A percentile compares a stretch with the other conserved stretches of the same genome.
phyloP scores from a whole-genome alignment of 805 yeast species.

The Candida oleophila region DNA sequence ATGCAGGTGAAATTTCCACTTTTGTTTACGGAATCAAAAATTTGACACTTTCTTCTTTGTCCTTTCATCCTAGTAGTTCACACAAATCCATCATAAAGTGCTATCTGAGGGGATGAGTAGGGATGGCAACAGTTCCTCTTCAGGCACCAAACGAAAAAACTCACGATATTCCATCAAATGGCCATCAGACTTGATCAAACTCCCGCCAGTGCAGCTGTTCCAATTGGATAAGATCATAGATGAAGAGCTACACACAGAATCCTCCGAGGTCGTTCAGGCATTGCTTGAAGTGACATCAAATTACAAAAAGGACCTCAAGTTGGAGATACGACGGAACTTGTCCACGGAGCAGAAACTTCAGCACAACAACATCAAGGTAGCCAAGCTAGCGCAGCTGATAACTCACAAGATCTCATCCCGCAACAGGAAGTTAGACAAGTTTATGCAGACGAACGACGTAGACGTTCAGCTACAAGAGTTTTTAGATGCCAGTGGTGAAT shows the following conservation, averaged over 20 bases:
- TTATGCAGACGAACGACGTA: neutral
- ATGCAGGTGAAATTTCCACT: too few relatives aligned
- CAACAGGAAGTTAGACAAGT: constrained; percentile 11
- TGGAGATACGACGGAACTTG: constrained; percentile 31
- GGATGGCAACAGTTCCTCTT: neutral
- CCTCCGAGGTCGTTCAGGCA: constrained; percentile 27
- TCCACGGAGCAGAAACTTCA: constrained; percentile 41
- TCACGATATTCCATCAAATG: constrained; percentile 2
- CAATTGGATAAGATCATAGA: constrained; percentile 28
- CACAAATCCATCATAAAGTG: too few relatives aligned
- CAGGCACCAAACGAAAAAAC: neutral
- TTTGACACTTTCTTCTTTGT: neutral
- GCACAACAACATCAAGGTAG: constrained; percentile 35
- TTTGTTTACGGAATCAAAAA: too few relatives aligned
- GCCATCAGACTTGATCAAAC: constrained; percentile 1
- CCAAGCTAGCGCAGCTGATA: constrained; percentile 24
- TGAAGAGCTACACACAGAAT: constrained; percentile 22
- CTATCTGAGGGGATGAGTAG: neutral
- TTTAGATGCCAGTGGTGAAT: constrained; percentile 5
- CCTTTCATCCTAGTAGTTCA: too few relatives aligned
- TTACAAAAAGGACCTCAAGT: constrained; percentile 36
- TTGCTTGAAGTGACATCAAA: constrained; percentile 25
- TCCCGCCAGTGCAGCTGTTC: constrained; percentile 33
- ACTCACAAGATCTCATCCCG: constrained; percentile 14
- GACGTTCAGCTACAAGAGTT: constrained; percentile 12